Base-by-base conservation (phyloP, 768 basidiomycete species). In the Suillus spraguei region DNA sequence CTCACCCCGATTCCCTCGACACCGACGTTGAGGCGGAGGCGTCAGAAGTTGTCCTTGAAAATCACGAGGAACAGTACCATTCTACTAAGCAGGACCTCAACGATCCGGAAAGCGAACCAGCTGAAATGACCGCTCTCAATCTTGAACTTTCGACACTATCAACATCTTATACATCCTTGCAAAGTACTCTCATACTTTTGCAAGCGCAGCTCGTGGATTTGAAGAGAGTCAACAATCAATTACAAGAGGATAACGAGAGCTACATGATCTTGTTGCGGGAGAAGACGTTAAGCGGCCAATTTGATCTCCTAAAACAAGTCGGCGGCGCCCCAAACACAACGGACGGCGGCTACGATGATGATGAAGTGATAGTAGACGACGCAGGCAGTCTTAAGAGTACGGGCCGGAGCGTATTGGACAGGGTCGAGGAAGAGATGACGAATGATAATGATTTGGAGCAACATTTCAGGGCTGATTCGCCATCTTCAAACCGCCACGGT, bases 231-330 rank as follows among this genome's bases (percentile, higher is more conserved):
- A 97, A 97, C 73, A 85, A 89, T 66, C 87, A 90, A 66, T 75
- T 95, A 46, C 94, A 95, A 76, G 95, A 99, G 75, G 96, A 99
- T 69, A 99, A 98, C 74, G 95, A 97, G 77, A 92, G 92, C 58
- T 99, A 95, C 79, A 94, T 97, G 85, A 93, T 96, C 65, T 83
- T 99, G 44, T 79, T 99, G 32, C 83, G 93, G 65, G 96, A 99
- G 78, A 89, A 86, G 79, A 98, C 97, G 0, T 76, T 99, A 50
- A 95, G 83, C 67, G 97, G 97, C 5, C 91, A 92, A 69, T 93
- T 91, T 72, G 89, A 94, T 72, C 78, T 92, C 65, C 80, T 88
- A 73, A 87, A 82, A 68, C 86, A 89, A 74, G 87, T 90, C 39
- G 86, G 85, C 47, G 83, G 79, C 50, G 77, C 75, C 59, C 72